Evolutionary conservation across 164 flowering plant species (phyloP).

Genomic region (Vitis cinerea): DNA sequence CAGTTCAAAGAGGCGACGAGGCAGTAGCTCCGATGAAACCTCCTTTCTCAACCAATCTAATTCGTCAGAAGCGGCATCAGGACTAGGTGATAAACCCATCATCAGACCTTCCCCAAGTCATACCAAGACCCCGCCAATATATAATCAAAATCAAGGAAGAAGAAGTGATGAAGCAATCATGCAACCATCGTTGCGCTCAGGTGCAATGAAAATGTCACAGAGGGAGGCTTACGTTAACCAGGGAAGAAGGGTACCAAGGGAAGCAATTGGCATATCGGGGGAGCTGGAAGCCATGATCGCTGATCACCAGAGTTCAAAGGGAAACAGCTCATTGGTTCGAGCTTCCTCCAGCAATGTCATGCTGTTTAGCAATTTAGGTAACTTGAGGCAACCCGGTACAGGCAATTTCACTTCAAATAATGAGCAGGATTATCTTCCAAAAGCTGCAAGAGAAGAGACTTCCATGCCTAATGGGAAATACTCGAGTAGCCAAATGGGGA

Average conservation of each 20-base stretch:
- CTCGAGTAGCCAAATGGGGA: conserved; percentile 24
- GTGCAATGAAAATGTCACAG: conserved; percentile 14
- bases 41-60: conserved; percentile 18
- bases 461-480: conserved; percentile 19
- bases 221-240: conserved; percentile 26
- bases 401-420: conserved; percentile 21
- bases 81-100: conserved; percentile 21
- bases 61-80: conserved; percentile 6
- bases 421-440: conserved; percentile 43
- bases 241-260: conserved; percentile 46
- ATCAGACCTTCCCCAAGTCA: conserved; percentile 19
- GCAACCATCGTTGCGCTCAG: conserved; percentile 11
- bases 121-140: conserved; percentile 15
- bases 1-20: conserved; percentile 38
- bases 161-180: conserved; percentile 14
- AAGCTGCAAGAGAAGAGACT: conserved; percentile 30
- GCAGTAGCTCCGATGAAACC: conserved; percentile 36
- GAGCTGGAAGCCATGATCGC: conserved; percentile 74
- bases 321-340: conserved; percentile 48
- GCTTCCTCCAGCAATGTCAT: conserved; percentile 86
- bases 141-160: conserved; percentile 21
- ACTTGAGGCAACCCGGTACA: conserved; percentile 50
- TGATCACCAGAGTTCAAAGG: conserved; percentile 54
- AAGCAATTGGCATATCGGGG: conserved; percentile 53
- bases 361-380: conserved; percentile 74